phyloP scores from a whole-genome alignment of 257 asterid genomes.

The Gardenia jasminoides region DNA sequence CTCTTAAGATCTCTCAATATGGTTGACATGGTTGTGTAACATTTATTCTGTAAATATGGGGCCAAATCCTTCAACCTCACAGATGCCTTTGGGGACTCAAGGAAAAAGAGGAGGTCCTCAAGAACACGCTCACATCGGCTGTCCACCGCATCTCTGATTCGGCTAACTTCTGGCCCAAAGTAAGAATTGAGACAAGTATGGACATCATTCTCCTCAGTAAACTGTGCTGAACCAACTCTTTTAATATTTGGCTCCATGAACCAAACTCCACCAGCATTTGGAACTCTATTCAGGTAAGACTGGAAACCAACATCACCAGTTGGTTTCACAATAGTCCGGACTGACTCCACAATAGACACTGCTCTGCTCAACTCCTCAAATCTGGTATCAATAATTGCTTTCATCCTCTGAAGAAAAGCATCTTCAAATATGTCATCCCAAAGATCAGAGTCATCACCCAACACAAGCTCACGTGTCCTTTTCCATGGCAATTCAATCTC shows the following conservation, averaged over 20 bases:
- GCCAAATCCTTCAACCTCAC: conserved; percentile 79
- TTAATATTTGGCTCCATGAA: conserved; percentile 67
- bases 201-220: conserved; percentile 70
- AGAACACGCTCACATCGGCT: conserved; percentile 74
- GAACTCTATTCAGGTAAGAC: conserved; percentile 53
- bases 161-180: conserved; percentile 89
- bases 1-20: conserved; percentile 60
- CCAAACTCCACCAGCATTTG: conserved; percentile 87
- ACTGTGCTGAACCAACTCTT: conserved; percentile 50
- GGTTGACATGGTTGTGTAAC: conserved; percentile 67
- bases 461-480: conserved; percentile 85
- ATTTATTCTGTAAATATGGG: conserved; percentile 75
- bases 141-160: conserved; percentile 86
- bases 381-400: conserved; percentile 61
- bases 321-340: conserved; percentile 47
- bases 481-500: conserved; percentile 98
- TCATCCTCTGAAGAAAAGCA: conserved; percentile 94
- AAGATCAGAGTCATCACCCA: conserved; percentile 92
- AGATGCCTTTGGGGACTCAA: conserved; percentile 88
- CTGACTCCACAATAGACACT: conserved; percentile 70
- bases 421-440: conserved; percentile 98
- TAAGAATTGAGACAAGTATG: conserved; percentile 69
- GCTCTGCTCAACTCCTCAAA: conserved; percentile 64
- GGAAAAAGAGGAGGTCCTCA: conserved; percentile 77
- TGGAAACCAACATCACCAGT: conserved; percentile 55